Base-by-base conservation (phyloP, 1,139 yeast genomes). In the Yamadazyma kanchanaburiensis region DNA sequence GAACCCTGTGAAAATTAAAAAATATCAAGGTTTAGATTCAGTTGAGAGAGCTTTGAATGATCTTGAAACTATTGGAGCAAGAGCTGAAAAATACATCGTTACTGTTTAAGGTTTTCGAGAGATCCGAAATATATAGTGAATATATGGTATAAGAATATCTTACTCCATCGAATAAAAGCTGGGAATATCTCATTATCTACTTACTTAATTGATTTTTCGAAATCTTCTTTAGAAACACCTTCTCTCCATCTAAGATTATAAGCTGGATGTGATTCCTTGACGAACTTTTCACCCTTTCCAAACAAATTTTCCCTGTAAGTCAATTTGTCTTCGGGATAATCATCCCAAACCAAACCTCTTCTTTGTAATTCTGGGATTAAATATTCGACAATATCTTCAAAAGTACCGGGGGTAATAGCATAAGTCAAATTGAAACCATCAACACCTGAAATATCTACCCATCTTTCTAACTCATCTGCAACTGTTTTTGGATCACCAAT, bases 11-110 rank as follows among this genome's bases (percentile, higher is more conserved):
- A 52, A 53, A 34, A 49, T 52, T 25, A 62, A 51, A 34, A 45
- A 50, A 3, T 66, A 61, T 36, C 47, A 51, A 12, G 70, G 70
- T 16, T 40, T 55, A 38, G 57, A 49, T 21, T 54, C 55, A 3
- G 55, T 67, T 15, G 48, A 48, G 17, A 43, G 44, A 15, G 74
- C 70, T 1, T 43, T 67, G 19, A 43, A 46, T 19, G 69, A 64
- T 28, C 42, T 67, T 26, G 73, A 67, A 35, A 44, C 38, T 13
- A 42, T 43, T 13, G 72, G 73, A 4, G 71, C 73, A 4, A 59
- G 57, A 26, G 67, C 61, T 13, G 71, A 64, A 31, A 66, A 66
- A 38, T 65, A 58, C 37, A 24, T 30, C 5, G 24, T 27, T 3
- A 15, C 22, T 19, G 12, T 29, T 20, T 28, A 34, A 23, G n/a